Base-by-base conservation (phyloP, 768 basidiomycete genomes). In the Paxillus ammoniavirescens region DNA sequence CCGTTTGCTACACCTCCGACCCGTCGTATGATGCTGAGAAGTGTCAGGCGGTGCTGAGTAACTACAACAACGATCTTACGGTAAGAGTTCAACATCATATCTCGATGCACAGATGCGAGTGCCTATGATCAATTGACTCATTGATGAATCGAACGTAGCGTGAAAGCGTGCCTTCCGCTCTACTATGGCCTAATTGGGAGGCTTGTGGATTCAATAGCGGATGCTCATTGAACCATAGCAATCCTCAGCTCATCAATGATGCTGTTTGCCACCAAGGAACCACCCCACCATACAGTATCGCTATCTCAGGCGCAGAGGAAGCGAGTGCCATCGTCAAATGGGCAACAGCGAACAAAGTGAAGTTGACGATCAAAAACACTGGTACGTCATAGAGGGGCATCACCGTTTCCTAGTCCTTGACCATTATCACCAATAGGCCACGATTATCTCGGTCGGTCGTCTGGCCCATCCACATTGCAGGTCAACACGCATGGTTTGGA, bases 131-230 rank as follows among this genome's bases (percentile, higher is more conserved):
- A 21, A 9, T 35, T 35, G 35, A 21, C 12, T 17, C 7, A 26
- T 10, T 41, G 12, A 38, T 53, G 44, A 15, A 17, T 37, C 14
- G 31, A 31, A 31, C 10, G 31, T 41, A 65, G 64, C 64, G 64
- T 23, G 65, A 59, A 56, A 52, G 50, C 5, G 40, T 43, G 12
- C 35, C 65, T 1, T 26, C 62, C 0, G 62, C 65, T 3, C 57
- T 66, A 9, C 41, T 65, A 14, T 65, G 57, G 65, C 0, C 52
- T 13, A 65, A 65, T 50, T 66, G 59, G 59, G 64, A 66, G 42
- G 31, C 57, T 2, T 65, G 64, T 31, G 43, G 52, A 14, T 66
- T 54, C 10, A 46, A 10, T 4, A 37, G 56, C 30, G 65, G 56
- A 2, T 65, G 64, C 23, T 45, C 56, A n/a, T 30, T 66, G 18